Conservation (phyloP, 164 flowering plant genomes). For the Paratinospora sagittata region DNA sequence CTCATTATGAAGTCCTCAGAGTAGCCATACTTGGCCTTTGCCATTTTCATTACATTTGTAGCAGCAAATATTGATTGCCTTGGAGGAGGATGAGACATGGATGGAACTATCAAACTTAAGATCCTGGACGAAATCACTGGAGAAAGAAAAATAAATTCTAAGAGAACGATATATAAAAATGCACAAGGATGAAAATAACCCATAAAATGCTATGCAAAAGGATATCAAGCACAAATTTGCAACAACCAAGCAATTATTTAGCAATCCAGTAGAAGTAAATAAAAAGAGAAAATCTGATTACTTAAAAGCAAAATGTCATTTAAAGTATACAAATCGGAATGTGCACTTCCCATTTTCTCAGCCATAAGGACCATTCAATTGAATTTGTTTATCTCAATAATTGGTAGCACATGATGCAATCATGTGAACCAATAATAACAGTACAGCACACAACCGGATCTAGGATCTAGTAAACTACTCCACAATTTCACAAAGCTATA, state of each 20-base stretch:
- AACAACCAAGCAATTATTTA: not conserved
- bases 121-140: slow-evolving; percentile 63
- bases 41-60: slow-evolving; percentile 40
- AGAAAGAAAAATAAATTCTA: slow-evolving; percentile 17
- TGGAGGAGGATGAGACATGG: slow-evolving; percentile 30
- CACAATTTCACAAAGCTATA: not conserved
- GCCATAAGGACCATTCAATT: not conserved
- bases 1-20: slow-evolving; percentile 27
- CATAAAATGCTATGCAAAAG: not conserved
- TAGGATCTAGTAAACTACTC: not conserved
- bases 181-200: not conserved
- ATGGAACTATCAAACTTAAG: slow-evolving; percentile 35
- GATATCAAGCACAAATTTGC: too few species aligned
- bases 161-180: slow-evolving; percentile 1
- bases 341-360: not conserved
- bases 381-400: not conserved
- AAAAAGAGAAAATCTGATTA: not conserved
- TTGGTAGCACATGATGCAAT: slow-evolving; percentile 1
- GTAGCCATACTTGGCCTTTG: slow-evolving; percentile 40
- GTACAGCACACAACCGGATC: not conserved
- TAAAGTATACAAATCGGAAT: not conserved
- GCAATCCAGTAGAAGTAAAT: not conserved
- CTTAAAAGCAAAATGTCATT: not conserved
- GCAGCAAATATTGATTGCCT: slow-evolving; percentile 25
- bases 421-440: not conserved